Base-by-base conservation (phyloP, 306 rosid species). In the Vigna radiata region DNA sequence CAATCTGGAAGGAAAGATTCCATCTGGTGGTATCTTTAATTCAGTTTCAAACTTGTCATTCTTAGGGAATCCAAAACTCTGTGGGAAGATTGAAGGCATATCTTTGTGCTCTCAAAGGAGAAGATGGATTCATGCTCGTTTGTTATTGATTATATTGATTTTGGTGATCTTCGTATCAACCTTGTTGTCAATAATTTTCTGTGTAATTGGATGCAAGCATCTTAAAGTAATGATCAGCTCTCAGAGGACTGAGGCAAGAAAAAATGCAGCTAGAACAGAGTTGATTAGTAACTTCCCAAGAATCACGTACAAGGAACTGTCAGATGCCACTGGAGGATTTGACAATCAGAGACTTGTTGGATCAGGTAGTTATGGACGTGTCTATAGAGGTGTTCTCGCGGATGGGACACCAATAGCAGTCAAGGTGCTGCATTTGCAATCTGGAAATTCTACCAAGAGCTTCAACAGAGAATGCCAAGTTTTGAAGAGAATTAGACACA, bases 381-480 rank as follows among this genome's bases (percentile, higher is more conserved):
- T 91, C 76, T 87, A 80, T 36, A 84, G 25, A 81, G 91, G 93
- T n/a, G 31, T 87, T 83, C 88, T 89, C 78, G 77, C 84, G 21
- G 87, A 89, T 36, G 89, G 86, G 70, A 79, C 89, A 19, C 77
- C 82, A 2, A 80, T 89, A 77, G 90, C 91, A 21, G 82, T 91
- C 48, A 89, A 91, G 82, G 94, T 89, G 68, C 64, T 91, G 53
- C 88, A 87, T 2, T 63, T 84, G 53, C 93, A 87, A 80, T 79
- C 94, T 52, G 88, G 87, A 67, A 88, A 87, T 72, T 88, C 91
- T 23, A 86, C 91, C 54, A 88, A 85, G 82, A 87, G 87, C 72
- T 91, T 88, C 53, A 82, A 44, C 67, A 79, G 94, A 76, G 96
- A 89, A 79, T 91, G 92, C 52, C 90, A 89, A 73, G 92, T 91